phyloP scores from a whole-genome alignment of 495 filamentous ascomycete species.

The Durotheca rogersii region DNA sequence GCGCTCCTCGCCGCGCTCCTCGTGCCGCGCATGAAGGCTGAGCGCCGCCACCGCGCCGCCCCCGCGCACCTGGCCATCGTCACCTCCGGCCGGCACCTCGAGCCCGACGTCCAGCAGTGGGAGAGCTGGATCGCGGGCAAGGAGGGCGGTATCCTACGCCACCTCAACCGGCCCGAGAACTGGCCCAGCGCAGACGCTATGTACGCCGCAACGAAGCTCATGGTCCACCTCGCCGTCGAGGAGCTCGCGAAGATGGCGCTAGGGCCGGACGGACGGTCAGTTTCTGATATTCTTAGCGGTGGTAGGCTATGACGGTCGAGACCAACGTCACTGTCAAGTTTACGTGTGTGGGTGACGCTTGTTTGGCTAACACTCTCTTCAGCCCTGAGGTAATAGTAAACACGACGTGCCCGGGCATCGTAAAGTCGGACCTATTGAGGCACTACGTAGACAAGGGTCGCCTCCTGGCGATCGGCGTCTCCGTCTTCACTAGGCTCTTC shows the following conservation, averaged over 20 bases:
- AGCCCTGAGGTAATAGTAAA: constrained; percentile 47
- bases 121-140: constrained; percentile 11
- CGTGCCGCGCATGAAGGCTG: constrained; percentile 32
- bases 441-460: constrained; percentile 25
- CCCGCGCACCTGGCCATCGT: constrained; percentile 24
- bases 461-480: constrained; percentile 10
- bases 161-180: constrained; percentile 35
- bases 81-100: constrained; percentile 14
- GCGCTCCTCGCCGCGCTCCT: constrained; percentile 48
- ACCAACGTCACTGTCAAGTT: too few relatives aligned
- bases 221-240: constrained; percentile 39
- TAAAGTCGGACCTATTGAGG: constrained; percentile 40
- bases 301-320: too few relatives aligned
- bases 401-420: constrained; percentile 47
- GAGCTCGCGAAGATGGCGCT: constrained; percentile 37
- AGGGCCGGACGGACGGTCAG: constrained; percentile 30
- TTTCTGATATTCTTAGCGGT: too few relatives aligned
- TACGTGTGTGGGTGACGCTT: too few relatives aligned
- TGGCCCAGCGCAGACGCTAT: constrained; percentile 28
- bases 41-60: constrained; percentile 15
- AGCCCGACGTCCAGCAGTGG: constrained; percentile 19
- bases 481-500: constrained; percentile 22
- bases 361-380: background rate
- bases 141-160: constrained; percentile 29
- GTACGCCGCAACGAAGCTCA: constrained; percentile 41